Base-by-base conservation (phyloP, 2,329 filamentous ascomycete species). In the Stylonectria norvegica region DNA sequence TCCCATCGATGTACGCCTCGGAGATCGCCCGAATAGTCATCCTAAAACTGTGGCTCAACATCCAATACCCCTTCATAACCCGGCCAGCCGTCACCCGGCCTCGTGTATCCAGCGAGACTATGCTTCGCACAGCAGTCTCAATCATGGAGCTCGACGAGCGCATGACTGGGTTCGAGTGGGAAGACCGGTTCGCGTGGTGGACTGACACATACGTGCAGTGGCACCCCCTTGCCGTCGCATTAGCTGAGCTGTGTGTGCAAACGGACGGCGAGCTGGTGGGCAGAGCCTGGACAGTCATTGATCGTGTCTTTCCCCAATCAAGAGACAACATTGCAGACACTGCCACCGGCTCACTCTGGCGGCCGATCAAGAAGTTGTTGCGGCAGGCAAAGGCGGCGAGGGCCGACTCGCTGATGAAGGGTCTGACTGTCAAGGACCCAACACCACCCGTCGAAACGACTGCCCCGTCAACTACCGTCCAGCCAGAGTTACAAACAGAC, bases 141-240 rank as follows among this genome's bases (percentile, higher is more conserved):
- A 65, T 69, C 34, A 65, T 77, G 36, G 69, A 74, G 40, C 57
- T 71, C 14, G 58, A 58, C 28, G 60, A 64, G 15, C 53, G 56
- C 18, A 56, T 59, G 34, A 61, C 47, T 0, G 38, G 62, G n/a
- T 57, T 59, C 4, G 64, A 61, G 30, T 60, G 55, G 53, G 41
- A 55, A 1, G 60, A 64, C 10, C 58, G 65, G 3, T 75, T 68
- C 56, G 54, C 57, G 15, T 77, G 74, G 70, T 72, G 73, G 65
- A 62, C 66, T n/a, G 55, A 65, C 11, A 69, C 63, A 1, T 78
- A 74, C 55, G 69, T 75, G 11, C 74, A 75, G 42, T 78, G 75
- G 75, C 75, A 78, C 47, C 68, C 73, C 6, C 59, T 78, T 1
- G 72, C 75, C 2, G 72, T 78, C 5, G 67, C 71, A 2, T 57